These are phyloP conservation scores for Teratosphaeria zuluensis DNA, from an alignment of 2,329 filamentous ascomycete species.

Conservation along the genomic window DNA sequence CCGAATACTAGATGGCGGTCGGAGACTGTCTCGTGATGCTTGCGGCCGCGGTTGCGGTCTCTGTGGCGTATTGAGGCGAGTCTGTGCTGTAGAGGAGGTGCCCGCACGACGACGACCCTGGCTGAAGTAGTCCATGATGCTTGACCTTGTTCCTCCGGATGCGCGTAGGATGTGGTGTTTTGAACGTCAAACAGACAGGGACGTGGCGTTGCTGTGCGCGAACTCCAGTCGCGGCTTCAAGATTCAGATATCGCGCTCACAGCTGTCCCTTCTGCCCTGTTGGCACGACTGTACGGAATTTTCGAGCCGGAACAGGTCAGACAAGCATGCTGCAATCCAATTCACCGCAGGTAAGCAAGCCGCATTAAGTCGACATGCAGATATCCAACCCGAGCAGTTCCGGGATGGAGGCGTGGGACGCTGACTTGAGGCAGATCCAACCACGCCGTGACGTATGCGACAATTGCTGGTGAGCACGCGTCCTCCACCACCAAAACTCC, in stretches of 20 bases:
- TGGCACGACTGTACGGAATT: not conserved
- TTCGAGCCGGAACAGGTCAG: not conserved
- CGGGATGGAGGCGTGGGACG: not conserved
- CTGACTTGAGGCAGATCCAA: not conserved
- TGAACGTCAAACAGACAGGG: not conserved
- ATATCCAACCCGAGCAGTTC: not conserved
- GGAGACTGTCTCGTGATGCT: constrained; percentile 20
- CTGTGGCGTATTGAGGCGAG: constrained; percentile 7
- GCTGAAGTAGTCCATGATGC: constrained; percentile 20
- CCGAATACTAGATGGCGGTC: constrained; percentile 23
- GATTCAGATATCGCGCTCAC: too few relatives aligned
- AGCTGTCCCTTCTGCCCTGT: not conserved
- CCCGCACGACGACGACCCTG: constrained; percentile 2
- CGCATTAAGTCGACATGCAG: not conserved
- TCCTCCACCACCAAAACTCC: not conserved
- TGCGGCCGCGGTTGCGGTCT: constrained; percentile 2
- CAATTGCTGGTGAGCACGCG: not conserved
- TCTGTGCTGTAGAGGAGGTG: constrained; percentile 8
- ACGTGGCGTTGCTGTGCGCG: not conserved
- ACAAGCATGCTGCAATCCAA: not conserved
- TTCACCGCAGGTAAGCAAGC: not conserved
- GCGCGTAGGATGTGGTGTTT: not conserved
- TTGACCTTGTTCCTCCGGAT: not conserved
- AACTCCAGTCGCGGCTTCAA: not conserved
- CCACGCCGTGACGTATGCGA: not conserved